Conservation (phyloP, 305 asterid genomes). For the Ruellia speciosa region DNA sequence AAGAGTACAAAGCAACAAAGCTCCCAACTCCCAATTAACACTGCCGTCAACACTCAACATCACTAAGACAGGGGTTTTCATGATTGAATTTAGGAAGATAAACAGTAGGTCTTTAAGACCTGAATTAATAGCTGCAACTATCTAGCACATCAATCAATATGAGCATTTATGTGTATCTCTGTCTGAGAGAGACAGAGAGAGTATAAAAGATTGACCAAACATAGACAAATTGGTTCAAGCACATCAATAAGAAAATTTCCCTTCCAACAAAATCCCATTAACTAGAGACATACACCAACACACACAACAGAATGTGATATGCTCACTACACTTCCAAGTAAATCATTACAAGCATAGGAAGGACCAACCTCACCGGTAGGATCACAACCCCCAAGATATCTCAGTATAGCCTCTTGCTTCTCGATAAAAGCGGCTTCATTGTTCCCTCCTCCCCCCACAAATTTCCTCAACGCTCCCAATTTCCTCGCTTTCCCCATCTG, state of each 20-base stretch:
- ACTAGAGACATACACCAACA: slow-evolving; percentile 1
- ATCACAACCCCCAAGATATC: slow-evolving; percentile 69
- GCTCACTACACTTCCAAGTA: no score
- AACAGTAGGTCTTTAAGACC: slow-evolving; percentile 9
- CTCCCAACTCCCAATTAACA: background rate
- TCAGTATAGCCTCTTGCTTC: slow-evolving; percentile 73
- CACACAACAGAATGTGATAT: background rate
- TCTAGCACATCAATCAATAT: slow-evolving; percentile 1
- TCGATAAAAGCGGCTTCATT: slow-evolving; percentile 61
- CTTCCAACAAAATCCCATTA: background rate
- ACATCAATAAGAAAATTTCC: background rate
- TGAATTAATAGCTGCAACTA: slow-evolving; percentile 1
- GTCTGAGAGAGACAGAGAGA: background rate
- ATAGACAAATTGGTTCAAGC: background rate
- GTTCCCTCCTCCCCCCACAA: slow-evolving; percentile 62
- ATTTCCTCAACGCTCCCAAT: slow-evolving; percentile 55
- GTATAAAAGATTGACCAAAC: background rate
- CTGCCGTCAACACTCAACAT: slow-evolving; percentile 10
- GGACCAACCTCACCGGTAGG: slow-evolving; percentile 63
- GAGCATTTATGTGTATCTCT: no score
- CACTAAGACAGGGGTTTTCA: slow-evolving; percentile 12
- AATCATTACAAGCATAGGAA: no score
- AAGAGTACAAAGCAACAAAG: background rate
- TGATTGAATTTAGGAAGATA: slow-evolving; percentile 3
- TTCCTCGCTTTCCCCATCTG: slow-evolving; percentile 73